These are phyloP conservation scores for Rossbeevera mucosa DNA, from an alignment of 768 basidiomycete species.

Conservation along the genomic window DNA sequence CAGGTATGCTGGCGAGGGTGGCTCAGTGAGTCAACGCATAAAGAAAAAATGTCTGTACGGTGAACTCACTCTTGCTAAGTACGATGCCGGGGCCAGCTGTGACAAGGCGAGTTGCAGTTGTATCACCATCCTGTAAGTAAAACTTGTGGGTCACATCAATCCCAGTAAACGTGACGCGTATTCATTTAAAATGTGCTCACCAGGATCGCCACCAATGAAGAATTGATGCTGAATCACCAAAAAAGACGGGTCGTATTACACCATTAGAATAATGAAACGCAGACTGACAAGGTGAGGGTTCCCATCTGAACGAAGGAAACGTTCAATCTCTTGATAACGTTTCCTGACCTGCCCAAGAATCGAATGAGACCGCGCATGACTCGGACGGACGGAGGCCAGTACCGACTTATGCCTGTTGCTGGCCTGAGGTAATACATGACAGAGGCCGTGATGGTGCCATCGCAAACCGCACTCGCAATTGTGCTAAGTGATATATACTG, in stretches of 20 bases:
- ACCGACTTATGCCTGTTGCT: constrained; percentile 16
- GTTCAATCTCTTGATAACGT: constrained; percentile 13
- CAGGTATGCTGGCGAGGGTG: constrained; percentile 11
- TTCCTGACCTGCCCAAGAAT: background rate
- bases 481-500: constrained; percentile 10
- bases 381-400: background rate
- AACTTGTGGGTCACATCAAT: constrained; percentile 10
- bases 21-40: background rate
- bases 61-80: constrained; percentile 18
- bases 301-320: constrained; percentile 18
- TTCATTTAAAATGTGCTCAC: constrained; percentile 7
- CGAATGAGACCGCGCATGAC: background rate
- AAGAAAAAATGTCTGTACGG: background rate
- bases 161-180: background rate
- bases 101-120: constrained; percentile 3
- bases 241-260: background rate
- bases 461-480: constrained; percentile 20
- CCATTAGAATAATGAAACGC: too few species aligned
- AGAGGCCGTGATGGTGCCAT: constrained; percentile 16
- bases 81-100: constrained; percentile 7
- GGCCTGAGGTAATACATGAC: constrained; percentile 14
- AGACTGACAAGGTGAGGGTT: constrained; percentile 13
- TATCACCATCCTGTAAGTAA: constrained; percentile 4
- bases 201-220: constrained; percentile 7
- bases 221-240: constrained; percentile 8